Conservation (phyloP, 495 filamentous ascomycete genomes). For the Clohesyomyces aquaticus region DNA sequence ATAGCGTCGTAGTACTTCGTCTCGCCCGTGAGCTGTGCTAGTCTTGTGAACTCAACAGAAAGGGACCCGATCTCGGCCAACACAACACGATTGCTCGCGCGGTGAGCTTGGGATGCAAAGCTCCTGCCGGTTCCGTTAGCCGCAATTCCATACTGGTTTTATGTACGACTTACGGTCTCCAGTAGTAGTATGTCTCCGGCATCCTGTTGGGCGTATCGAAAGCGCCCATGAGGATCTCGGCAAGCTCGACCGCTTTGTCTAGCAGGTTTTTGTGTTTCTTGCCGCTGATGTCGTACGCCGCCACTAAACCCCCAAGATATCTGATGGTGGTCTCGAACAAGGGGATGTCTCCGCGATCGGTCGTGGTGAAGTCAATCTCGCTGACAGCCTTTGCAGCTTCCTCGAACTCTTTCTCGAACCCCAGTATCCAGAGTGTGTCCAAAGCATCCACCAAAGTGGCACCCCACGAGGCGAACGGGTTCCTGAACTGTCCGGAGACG, state of each 20-base stretch:
- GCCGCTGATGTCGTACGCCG: conserved; percentile 54
- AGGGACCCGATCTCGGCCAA: conserved; percentile 89
- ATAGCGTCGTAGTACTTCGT: conserved; percentile 93
- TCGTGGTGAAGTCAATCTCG: conserved; percentile 88
- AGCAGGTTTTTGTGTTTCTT: conserved; percentile 70
- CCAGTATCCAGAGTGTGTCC: conserved; percentile 97
- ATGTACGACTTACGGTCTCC: conserved; percentile 65
- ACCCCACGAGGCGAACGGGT: conserved; percentile 94
- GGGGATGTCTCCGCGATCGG: conserved; percentile 50
- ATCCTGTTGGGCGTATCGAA: conserved; percentile 98
- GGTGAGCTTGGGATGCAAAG: conserved; percentile 65
- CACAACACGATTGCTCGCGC: conserved; percentile 63
- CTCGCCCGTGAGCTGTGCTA: conserved; percentile 87
- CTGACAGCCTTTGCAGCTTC: conserved; percentile 77
- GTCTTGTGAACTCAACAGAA: conserved; percentile 90
- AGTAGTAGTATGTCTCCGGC: conserved; percentile 84
- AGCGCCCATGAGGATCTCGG: conserved; percentile 82
- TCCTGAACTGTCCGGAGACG: conserved; percentile 48
- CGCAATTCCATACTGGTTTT: neutral
- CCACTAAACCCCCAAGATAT: conserved; percentile 50
- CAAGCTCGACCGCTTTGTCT: conserved; percentile 86
- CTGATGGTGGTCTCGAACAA: conserved; percentile 51
- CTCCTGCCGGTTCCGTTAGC: conserved; percentile 43
- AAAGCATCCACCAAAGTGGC: conserved; percentile 92
- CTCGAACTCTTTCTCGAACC: conserved; percentile 83